These are phyloP conservation scores for Colletotrichum zoysiae DNA, from an alignment of 2,329 filamentous ascomycete species.

Conservation along the genomic window DNA sequence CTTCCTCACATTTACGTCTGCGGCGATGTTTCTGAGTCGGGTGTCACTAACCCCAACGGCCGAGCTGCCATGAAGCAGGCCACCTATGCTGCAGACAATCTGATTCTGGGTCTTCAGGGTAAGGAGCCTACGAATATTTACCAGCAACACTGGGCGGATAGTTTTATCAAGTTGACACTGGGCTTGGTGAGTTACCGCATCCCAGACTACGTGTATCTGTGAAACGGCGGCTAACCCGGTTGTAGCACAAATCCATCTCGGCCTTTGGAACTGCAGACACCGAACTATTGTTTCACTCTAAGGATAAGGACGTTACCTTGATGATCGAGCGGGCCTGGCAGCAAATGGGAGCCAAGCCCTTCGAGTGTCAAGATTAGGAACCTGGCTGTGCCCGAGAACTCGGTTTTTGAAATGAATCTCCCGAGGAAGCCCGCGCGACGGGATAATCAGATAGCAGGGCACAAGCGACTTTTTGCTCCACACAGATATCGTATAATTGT, in stretches of 20 bases:
- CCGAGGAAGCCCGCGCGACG: constrained; percentile 13
- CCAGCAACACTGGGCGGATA: constrained; percentile 59
- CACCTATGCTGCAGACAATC: constrained; percentile 65
- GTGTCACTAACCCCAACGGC: constrained; percentile 64
- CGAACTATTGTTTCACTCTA: constrained; percentile 56
- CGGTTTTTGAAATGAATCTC: constrained; percentile 2
- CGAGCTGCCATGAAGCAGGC: constrained; percentile 68
- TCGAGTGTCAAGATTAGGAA: constrained; percentile 51
- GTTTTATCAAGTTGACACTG: constrained; percentile 66
- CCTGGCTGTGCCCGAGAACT: not conserved
- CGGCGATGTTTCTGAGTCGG: constrained; percentile 72
- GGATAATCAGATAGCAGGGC: not conserved
- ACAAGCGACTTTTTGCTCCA: not conserved
- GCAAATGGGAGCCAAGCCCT: constrained; percentile 59
- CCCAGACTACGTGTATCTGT: not conserved
- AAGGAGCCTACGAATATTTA: constrained; percentile 56
- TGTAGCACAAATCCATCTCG: constrained; percentile 59
- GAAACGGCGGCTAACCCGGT: constrained; percentile 10
- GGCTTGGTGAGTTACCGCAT: constrained; percentile 58
- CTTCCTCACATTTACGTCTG: constrained; percentile 69
- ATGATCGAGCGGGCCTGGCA: constrained; percentile 59
- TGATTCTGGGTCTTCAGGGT: constrained; percentile 60
- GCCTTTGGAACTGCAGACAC: constrained; percentile 58
- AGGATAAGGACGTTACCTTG: constrained; percentile 59
- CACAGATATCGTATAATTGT: not conserved